phyloP scores from a whole-genome alignment of 2,329 filamentous ascomycete genomes.

The Ophiobolus disseminans region DNA sequence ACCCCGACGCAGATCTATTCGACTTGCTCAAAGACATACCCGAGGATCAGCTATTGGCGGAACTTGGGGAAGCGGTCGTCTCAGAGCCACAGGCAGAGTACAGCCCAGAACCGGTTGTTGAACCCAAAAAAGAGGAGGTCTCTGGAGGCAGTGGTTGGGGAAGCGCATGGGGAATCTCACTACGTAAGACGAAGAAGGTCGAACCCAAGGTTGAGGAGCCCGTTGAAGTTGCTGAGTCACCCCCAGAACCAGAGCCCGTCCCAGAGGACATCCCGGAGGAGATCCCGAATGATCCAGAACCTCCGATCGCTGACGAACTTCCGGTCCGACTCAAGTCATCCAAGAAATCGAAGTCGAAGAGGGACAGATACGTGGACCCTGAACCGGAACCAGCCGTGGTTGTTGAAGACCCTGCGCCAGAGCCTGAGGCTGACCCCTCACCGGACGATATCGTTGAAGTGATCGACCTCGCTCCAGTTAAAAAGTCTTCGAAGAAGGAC shows the following conservation, averaged over 20 bases:
- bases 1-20: slow-evolving; percentile 43
- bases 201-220: slow-evolving; percentile 45
- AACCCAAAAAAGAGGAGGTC: slow-evolving; percentile 35
- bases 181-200: slow-evolving; percentile 54
- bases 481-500: slow-evolving; percentile 41
- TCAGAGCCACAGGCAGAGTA: neutral
- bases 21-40: slow-evolving; percentile 45
- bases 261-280: slow-evolving; percentile 33
- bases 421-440: slow-evolving; percentile 25
- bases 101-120: slow-evolving; percentile 2
- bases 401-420: slow-evolving; percentile 9
- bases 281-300: slow-evolving; percentile 14
- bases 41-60: slow-evolving; percentile 41
- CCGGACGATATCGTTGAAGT: slow-evolving; percentile 36
- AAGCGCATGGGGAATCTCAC: slow-evolving; percentile 55
- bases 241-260: slow-evolving; percentile 30
- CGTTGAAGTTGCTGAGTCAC: slow-evolving; percentile 11
- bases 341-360: slow-evolving; percentile 49
- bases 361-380: slow-evolving; percentile 18
- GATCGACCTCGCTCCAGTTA: slow-evolving; percentile 36
- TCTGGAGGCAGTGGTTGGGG: slow-evolving; percentile 35
- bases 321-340: slow-evolving; percentile 46
- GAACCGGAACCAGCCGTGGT: slow-evolving; percentile 13
- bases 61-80: slow-evolving; percentile 40
- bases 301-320: slow-evolving; percentile 28